Evolutionary conservation across 1,139 yeast genomes (phyloP), one percentile per base, ranked within the genome.

Genomic region (Wickerhamomyces sp.): DNA sequence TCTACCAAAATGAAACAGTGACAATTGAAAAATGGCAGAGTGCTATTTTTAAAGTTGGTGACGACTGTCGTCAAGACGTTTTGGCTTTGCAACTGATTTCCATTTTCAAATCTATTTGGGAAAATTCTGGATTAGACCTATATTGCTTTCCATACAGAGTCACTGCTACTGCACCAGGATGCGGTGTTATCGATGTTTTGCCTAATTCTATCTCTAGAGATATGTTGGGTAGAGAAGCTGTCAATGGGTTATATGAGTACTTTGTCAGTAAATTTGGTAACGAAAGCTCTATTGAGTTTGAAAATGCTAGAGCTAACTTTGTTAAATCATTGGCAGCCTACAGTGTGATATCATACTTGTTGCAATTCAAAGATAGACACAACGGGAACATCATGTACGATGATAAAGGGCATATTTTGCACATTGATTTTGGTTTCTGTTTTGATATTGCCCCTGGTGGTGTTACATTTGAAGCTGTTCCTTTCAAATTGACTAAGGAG

Each of bases 381-480:
- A 94, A 94, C 63, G 99, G 99, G 62, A 94, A 94, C 63, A 92
- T 94, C 52, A 92, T 94, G 98, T 92, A 92, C 61, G 98, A 92
- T 59, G 88, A 81, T 46, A 85, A 86, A 49, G 99, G 99, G 4
- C 97, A 92, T 59, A 78, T 94, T 43, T 68, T 94, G 46, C 99
- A 94, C 62, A 87, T 94, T 63, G 99, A 94, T 67, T 94, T 94
- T 67, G 98, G 99, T 5, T 92, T 94, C 71, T 90, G 97, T 56
- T 94, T 94, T 62, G 98, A 94, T 65, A 92, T 94, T 64, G 97
- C 88, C 28, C 99, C 99, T 5, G 99, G 99, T 49, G 98, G 98
- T 28, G 97, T 94, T 41, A 87, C 83, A 55, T 94, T 94, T 60
- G 99, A 94, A 59, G 95, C 89, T 15, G 96, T 96, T 2, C 98